Base-by-base conservation (phyloP, 257 asterid species). In the Solanum peruvianum region DNA sequence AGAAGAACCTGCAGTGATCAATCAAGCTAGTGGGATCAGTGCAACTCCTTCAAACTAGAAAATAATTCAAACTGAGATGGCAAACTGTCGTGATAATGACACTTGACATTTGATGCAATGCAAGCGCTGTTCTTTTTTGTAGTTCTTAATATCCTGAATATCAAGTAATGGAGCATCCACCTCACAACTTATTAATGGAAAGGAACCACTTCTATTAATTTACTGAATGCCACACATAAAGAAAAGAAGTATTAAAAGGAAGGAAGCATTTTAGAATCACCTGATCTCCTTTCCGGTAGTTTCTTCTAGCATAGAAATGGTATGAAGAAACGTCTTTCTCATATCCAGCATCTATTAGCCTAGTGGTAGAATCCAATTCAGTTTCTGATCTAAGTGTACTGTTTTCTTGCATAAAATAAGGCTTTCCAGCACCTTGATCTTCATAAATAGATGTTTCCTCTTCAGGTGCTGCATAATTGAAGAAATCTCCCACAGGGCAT, bases 401-500 rank as follows among this genome's bases (percentile, higher is more conserved):
- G 11, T 87, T 90, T 86, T 89, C 87, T 87, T 72, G 89, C n/a
- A 85, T 72, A 87, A 88, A 87, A 64, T 11, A 49, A 25, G 29
- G 29, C 27, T 81, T 49, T 81, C 69, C 69, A 77, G 88, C 69
- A 70, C 71, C 89, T 39, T 27, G 21, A 83, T 72, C 87, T 72
- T 87, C 88, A 73, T 87, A 72, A 87, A 76, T 86, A 86, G 42
- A 71, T 3, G 86, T 69, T 49, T 92, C 94, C 88, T 93, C 98
- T 87, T 90, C 93, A 35, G 98, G 99, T 25, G 98, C 98, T 7
- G 93, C 92, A 52, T 97, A 97, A 87, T 97, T 97, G 90, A 95
- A 94, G 92, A 94, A 95, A 91, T 97, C 99, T 86, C 99, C 99
- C 62, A 95, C 94, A 42, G 99, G 99, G 88, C 96, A 94, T 85